Percentiles rank a stretch among this genome's conserved stretches.
phyloP scores from a whole-genome alignment of 805 yeast species.

The Pichia californica region DNA sequence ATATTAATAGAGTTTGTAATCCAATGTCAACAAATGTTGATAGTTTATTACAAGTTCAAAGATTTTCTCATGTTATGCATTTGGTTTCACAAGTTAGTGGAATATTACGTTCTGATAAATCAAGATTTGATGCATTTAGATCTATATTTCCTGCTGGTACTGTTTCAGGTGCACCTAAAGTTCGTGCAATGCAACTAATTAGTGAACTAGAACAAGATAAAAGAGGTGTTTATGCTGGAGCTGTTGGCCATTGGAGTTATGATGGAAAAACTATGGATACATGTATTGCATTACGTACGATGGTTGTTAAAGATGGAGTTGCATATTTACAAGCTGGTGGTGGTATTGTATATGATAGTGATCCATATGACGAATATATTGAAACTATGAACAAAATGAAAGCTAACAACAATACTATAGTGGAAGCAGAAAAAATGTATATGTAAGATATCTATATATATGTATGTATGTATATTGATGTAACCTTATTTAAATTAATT shows the following conservation, averaged over 20 bases:
- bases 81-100: constrained; percentile 94
- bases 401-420: constrained; percentile 84
- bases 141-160: constrained; percentile 99
- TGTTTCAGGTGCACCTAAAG: constrained; percentile 97
- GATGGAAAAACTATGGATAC: constrained; percentile 95
- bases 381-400: constrained; percentile 97
- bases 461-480: too few relatives aligned
- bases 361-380: constrained; percentile 88
- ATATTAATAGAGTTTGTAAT: constrained; percentile 88
- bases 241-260: constrained; percentile 97
- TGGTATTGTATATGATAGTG: constrained; percentile 93
- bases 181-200: constrained; percentile 91
- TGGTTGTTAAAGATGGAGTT: constrained; percentile 85
- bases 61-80: constrained; percentile 97
- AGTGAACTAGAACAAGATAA: constrained; percentile 85
- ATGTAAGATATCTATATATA: constrained; percentile 7
- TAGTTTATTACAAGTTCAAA: constrained; percentile 79
- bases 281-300: constrained; percentile 94
- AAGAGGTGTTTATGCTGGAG: constrained; percentile 97
- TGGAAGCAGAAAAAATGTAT: constrained; percentile 70
- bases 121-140: constrained; percentile 94
- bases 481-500: too few relatives aligned
- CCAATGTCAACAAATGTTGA: constrained; percentile 84
- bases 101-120: constrained; percentile 71
- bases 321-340: constrained; percentile 99